phyloP scores from a whole-genome alignment of 2,329 filamentous ascomycete species.

The Aschersonia sp. region DNA sequence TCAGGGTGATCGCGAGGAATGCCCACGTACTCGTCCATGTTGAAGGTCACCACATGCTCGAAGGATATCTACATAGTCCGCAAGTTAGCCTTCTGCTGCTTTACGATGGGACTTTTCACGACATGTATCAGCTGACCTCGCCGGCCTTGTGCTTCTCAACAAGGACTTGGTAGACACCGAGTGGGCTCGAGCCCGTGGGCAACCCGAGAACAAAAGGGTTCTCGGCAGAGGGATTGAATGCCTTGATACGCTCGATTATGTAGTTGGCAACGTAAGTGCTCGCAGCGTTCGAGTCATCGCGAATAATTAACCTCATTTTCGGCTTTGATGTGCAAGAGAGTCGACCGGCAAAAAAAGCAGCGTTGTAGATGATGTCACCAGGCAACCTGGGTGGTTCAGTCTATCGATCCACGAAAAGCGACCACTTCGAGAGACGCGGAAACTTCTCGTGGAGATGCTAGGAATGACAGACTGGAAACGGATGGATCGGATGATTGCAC shows the following conservation, averaged over 20 bases:
- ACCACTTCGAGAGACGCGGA: no score
- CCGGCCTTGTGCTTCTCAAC: slow-evolving; percentile 58
- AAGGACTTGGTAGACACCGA: slow-evolving; percentile 62
- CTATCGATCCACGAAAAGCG: no score
- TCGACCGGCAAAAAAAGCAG: background rate
- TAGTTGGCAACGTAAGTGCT: slow-evolving; percentile 70
- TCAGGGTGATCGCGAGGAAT: slow-evolving; percentile 71
- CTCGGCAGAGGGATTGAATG: slow-evolving; percentile 56
- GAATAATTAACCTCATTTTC: slow-evolving; percentile 70
- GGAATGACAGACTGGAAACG: background rate
- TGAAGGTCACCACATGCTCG: slow-evolving; percentile 80
- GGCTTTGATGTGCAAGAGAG: slow-evolving; percentile 3
- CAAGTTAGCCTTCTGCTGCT: slow-evolving; percentile 1
- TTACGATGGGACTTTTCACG: background rate
- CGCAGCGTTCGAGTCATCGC: slow-evolving; percentile 53
- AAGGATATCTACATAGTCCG: slow-evolving; percentile 50
- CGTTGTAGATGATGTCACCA: no score
- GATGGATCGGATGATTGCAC: no score
- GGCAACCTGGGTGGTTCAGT: no score
- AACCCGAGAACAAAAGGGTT: slow-evolving; percentile 72
- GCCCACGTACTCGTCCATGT: slow-evolving; percentile 87
- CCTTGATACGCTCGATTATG: slow-evolving; percentile 68
- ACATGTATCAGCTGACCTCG: slow-evolving; percentile 20
- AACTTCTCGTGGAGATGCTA: background rate
- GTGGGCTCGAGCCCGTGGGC: slow-evolving; percentile 69